These are phyloP conservation scores for Cylindrotheca fusiformis DNA, from an alignment of 108 stramenopile species.

Conservation along the genomic window DNA sequence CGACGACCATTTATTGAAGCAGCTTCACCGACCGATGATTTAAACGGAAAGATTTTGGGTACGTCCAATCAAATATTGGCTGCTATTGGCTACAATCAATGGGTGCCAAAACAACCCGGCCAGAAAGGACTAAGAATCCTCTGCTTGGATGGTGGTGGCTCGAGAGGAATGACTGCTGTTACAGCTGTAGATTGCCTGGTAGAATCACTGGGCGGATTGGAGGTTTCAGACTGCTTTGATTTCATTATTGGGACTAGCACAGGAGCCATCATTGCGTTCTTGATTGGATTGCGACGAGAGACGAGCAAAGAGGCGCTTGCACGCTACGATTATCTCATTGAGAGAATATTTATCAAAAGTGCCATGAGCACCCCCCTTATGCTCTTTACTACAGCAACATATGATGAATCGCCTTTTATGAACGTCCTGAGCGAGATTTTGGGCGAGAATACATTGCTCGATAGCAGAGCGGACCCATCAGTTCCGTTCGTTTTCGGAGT, in stretches of 20 bases:
- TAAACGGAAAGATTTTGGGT: constrained; percentile 55
- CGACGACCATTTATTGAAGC: constrained; percentile 44
- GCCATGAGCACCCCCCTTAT: constrained; percentile 69
- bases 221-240: constrained; percentile 82
- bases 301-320: constrained; percentile 58
- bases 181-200: constrained; percentile 57
- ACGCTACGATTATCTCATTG: constrained; percentile 75
- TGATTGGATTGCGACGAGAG: constrained; percentile 71
- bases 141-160: constrained; percentile 72
- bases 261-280: constrained; percentile 79
- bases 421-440: constrained; percentile 70
- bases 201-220: constrained; percentile 61
- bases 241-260: constrained; percentile 84
- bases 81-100: constrained; percentile 78
- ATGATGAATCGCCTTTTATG: constrained; percentile 81
- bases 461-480: constrained; percentile 73
- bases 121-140: constrained; percentile 63
- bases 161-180: constrained; percentile 80
- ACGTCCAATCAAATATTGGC: constrained; percentile 82
- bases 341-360: constrained; percentile 77
- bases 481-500: constrained; percentile 64
- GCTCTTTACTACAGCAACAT: constrained; percentile 80
- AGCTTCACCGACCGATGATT: constrained; percentile 22
- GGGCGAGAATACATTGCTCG: constrained; percentile 71
- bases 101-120: constrained; percentile 76